phyloP scores from a whole-genome alignment of 768 basidiomycete species.

The Suillus hirtellus region DNA sequence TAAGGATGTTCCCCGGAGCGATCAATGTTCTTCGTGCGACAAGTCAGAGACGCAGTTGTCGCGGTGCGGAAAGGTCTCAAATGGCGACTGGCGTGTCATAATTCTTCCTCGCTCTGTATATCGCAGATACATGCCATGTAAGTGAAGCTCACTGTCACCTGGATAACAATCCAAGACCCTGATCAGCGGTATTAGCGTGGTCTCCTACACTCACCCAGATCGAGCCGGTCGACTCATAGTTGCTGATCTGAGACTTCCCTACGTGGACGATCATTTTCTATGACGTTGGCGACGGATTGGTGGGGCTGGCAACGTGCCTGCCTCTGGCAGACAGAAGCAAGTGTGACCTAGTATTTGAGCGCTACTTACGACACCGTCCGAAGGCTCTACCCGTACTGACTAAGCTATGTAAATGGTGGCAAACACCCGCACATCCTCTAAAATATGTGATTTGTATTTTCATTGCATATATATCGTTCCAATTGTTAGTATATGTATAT shows the following conservation, averaged over 20 bases:
- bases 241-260: background rate
- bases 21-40: background rate
- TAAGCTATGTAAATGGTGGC: too few species aligned
- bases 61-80: background rate
- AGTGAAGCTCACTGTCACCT: background rate
- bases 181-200: background rate
- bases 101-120: background rate
- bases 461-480: background rate
- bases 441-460: background rate
- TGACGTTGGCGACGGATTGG: background rate
- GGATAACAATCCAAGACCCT: background rate
- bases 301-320: too few species aligned
- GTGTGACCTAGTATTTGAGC: too few species aligned
- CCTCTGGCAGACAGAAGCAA: too few species aligned
- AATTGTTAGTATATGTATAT: background rate
- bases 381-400: too few species aligned
- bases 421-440: too few species aligned
- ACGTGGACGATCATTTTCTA: background rate
- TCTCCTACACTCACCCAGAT: background rate
- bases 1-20: background rate
- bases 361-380: too few species aligned
- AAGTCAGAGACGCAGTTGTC: background rate
- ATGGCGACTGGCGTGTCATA: background rate
- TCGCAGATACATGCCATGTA: background rate
- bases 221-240: background rate